Conservation (phyloP, 202 grass and related monocot genomes). For the Tripidium arundinaceum region DNA sequence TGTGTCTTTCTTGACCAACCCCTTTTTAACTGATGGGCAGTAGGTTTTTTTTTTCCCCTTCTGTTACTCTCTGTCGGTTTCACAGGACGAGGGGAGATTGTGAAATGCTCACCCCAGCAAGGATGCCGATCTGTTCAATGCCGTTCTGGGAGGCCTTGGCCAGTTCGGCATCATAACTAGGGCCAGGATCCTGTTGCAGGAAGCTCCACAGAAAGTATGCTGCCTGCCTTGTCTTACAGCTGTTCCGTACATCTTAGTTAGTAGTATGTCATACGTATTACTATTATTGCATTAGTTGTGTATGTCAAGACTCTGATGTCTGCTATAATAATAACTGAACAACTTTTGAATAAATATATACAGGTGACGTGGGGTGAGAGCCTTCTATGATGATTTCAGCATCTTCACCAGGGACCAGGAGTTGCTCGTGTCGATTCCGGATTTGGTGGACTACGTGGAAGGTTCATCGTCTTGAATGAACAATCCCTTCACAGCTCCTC, state of each 20-base stretch:
- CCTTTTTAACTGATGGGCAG: too few species aligned
- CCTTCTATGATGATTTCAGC: slow-evolving; percentile 92
- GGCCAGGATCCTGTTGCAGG: slow-evolving; percentile 85
- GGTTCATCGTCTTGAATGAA: slow-evolving; percentile 78
- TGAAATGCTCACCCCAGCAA: slow-evolving; percentile 74
- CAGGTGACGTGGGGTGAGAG: slow-evolving; percentile 93
- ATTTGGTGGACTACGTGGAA: slow-evolving; percentile 86
- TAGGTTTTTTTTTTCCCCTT: too few species aligned
- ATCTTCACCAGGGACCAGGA: slow-evolving; percentile 78
- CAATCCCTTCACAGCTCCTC: slow-evolving; percentile 82
- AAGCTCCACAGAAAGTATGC: slow-evolving; percentile 80
- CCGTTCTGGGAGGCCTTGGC: slow-evolving; percentile 87
- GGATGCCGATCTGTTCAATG: slow-evolving; percentile 76
- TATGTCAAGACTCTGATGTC: slow-evolving; percentile 7
- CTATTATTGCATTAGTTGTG: not conserved
- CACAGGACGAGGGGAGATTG: slow-evolving; percentile 66
- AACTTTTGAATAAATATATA: slow-evolving; percentile 30
- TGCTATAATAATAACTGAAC: slow-evolving; percentile 4
- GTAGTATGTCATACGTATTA: not conserved
- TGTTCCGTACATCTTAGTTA: not conserved
- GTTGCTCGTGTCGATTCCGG: slow-evolving; percentile 71
- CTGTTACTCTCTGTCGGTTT: too few species aligned
- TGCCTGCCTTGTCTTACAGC: slow-evolving; percentile 14
- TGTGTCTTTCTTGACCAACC: slow-evolving; percentile 30
- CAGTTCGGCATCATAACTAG: slow-evolving; percentile 97